A percentile compares a stretch with the other conserved stretches of the same genome.
Evolutionary conservation across 2,329 filamentous ascomycete genomes (phyloP).

Genomic region (Cercospora brassicicola): DNA sequence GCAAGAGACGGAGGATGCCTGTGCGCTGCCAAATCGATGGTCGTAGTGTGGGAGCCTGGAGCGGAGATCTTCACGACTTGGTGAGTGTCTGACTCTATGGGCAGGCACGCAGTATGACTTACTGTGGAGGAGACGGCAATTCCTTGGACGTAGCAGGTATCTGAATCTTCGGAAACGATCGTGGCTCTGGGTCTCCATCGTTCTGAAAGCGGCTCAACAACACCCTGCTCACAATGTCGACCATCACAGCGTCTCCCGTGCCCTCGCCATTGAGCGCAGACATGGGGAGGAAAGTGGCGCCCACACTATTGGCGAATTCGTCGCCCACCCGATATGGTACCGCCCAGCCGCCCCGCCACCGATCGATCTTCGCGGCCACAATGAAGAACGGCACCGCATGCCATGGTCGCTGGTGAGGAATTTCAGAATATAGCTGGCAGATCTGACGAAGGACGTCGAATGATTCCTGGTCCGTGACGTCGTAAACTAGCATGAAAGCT

Average conservation of each 20-base stretch:
- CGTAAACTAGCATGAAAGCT: constrained; percentile 17
- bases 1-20: constrained; percentile 2
- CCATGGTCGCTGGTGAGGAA: constrained; percentile 12
- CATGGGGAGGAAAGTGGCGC: constrained; percentile 11
- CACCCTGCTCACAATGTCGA: constrained; percentile 13
- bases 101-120: neutral
- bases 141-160: neutral
- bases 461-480: constrained; percentile 11
- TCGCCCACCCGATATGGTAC: constrained; percentile 11
- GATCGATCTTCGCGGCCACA: constrained; percentile 15
- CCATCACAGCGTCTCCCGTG: constrained; percentile 11
- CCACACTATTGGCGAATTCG: constrained; percentile 8
- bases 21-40: constrained; percentile 10
- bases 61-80: neutral
- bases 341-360: constrained; percentile 18
- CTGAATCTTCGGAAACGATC: neutral
- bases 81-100: neutral
- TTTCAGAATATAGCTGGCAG: constrained; percentile 1
- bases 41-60: constrained; percentile 3
- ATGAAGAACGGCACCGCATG: constrained; percentile 13
- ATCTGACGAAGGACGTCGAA: constrained; percentile 14
- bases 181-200: constrained; percentile 10
- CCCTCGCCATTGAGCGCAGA: constrained; percentile 19
- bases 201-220: constrained; percentile 11
- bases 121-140: neutral